A percentile compares a stretch with the other conserved stretches of the same genome.
Conservation (phyloP, 495 filamentous ascomycete species). For the Rhizodiscina lignyota region DNA sequence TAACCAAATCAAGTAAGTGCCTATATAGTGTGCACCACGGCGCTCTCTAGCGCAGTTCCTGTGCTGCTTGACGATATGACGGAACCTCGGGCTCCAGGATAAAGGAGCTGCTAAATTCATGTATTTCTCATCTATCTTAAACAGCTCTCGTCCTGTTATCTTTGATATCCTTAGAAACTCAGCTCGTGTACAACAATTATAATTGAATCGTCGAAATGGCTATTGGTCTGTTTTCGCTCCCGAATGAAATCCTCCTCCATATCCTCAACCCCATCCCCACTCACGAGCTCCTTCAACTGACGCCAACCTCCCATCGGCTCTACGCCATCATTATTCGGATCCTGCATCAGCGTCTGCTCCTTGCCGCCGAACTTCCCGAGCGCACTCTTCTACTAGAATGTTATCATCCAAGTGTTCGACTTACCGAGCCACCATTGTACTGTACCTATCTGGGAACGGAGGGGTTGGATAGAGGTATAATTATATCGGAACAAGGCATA, state of each 20-base stretch:
- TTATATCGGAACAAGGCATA: too few relatives aligned
- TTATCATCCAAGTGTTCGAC: slow-evolving; percentile 54
- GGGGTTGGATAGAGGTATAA: slow-evolving; percentile 21
- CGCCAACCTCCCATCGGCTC: slow-evolving; percentile 47
- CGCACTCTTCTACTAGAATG: slow-evolving; percentile 59
- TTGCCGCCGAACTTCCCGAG: slow-evolving; percentile 36
- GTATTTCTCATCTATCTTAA: too few relatives aligned
- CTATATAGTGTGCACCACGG: too few relatives aligned
- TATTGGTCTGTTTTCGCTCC: slow-evolving; percentile 28
- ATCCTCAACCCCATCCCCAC: slow-evolving; percentile 48
- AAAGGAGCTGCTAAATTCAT: too few relatives aligned
- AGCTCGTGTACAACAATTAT: too few relatives aligned
- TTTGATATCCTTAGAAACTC: too few relatives aligned
- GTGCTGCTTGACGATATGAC: too few relatives aligned
- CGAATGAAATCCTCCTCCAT: slow-evolving; percentile 42
- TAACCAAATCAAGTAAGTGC: too few relatives aligned
- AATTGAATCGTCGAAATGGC: too few relatives aligned
- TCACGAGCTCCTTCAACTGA: slow-evolving; percentile 38
- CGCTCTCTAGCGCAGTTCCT: too few relatives aligned
- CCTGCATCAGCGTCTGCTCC: slow-evolving; percentile 44
- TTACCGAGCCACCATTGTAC: slow-evolving; percentile 49
- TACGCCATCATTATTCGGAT: slow-evolving; percentile 50
- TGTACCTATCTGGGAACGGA: slow-evolving; percentile 51
- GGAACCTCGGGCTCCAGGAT: too few relatives aligned
- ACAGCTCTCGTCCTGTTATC: too few relatives aligned